A percentile compares a stretch with the other conserved stretches of the same genome.
phyloP scores from a whole-genome alignment of 805 yeast species.

The Zygosaccharomyces bisporus region DNA sequence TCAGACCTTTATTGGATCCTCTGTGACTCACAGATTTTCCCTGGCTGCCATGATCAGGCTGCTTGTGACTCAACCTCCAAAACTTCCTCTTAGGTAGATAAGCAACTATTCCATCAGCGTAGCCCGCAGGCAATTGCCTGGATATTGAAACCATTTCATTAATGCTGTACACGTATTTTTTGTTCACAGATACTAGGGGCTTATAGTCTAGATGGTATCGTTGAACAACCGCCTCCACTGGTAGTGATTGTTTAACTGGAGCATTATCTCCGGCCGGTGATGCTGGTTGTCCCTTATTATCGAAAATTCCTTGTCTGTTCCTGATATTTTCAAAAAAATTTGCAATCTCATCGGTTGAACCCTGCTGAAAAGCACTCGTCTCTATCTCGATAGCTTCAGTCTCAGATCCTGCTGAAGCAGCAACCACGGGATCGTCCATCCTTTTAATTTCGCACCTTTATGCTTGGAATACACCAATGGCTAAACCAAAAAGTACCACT shows the following conservation, averaged over 20 bases:
- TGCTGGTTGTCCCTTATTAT: slow-evolving; percentile 1
- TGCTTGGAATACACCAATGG: slow-evolving; percentile 1
- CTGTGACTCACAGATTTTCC: slow-evolving; percentile 19
- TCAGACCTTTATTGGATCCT: slow-evolving; percentile 15
- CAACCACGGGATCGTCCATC: slow-evolving; percentile 8
- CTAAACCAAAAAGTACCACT: no score
- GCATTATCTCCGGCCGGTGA: background rate
- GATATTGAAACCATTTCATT: slow-evolving; percentile 26
- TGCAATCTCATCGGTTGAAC: slow-evolving; percentile 8
- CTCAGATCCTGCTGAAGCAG: slow-evolving; percentile 9
- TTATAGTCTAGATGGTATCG: slow-evolving; percentile 23
- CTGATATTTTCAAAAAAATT: slow-evolving; percentile 11
- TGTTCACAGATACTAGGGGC: slow-evolving; percentile 14
- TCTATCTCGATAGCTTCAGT: slow-evolving; percentile 5
- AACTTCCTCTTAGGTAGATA: slow-evolving; percentile 47
- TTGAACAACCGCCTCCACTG: slow-evolving; percentile 1
- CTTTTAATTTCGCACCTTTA: background rate
- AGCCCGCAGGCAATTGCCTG: slow-evolving; percentile 28
- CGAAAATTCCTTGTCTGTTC: slow-evolving; percentile 6
- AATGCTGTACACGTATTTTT: slow-evolving; percentile 27
- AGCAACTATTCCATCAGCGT: slow-evolving; percentile 34
- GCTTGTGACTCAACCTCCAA: slow-evolving; percentile 43
- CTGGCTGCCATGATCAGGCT: slow-evolving; percentile 17
- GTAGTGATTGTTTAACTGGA: background rate
- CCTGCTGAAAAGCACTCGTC: background rate